Conservation (phyloP, 169 alveolate species). For the Plasmodium vivax region DNA sequence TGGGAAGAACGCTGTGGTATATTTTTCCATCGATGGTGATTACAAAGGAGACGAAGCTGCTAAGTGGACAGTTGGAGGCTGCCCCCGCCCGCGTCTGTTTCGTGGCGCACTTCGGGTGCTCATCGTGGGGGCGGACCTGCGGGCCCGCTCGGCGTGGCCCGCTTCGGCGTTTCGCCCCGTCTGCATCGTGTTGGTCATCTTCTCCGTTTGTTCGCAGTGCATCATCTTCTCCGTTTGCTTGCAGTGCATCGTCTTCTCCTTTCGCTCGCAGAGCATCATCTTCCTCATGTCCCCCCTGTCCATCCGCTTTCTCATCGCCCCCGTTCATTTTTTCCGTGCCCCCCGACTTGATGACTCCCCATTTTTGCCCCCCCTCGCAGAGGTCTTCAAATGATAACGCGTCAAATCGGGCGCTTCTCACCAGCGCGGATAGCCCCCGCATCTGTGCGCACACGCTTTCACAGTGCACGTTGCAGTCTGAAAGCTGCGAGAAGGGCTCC, state of each 20-base stretch:
- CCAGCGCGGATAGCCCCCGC: background rate
- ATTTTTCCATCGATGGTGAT: constrained; percentile 37
- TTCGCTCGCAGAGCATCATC: too few species aligned
- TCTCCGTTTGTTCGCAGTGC: background rate
- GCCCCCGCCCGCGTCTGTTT: background rate
- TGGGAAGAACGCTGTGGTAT: constrained; percentile 69
- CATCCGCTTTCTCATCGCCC: background rate
- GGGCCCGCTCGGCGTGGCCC: background rate
- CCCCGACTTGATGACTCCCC: background rate
- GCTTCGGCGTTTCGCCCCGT: too few species aligned
- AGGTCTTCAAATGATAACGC: constrained; percentile 2
- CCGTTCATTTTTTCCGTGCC: background rate
- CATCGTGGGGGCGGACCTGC: background rate
- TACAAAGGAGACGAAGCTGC: constrained; percentile 61
- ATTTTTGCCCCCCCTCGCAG: background rate
- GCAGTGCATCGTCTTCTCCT: background rate
- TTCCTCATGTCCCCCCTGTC: too few species aligned
- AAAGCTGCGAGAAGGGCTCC: constrained; percentile 1
- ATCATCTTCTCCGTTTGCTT: background rate
- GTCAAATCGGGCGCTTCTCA: constrained; percentile 4
- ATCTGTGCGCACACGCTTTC: background rate
- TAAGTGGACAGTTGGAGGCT: background rate
- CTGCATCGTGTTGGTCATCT: too few species aligned
- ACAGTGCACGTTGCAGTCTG: background rate
- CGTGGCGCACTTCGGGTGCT: background rate